Evolutionary conservation across 352 stramenopile species (phyloP), one percentile per base, ranked within the genome.

Genomic region (Globisporangium cystogenes): DNA sequence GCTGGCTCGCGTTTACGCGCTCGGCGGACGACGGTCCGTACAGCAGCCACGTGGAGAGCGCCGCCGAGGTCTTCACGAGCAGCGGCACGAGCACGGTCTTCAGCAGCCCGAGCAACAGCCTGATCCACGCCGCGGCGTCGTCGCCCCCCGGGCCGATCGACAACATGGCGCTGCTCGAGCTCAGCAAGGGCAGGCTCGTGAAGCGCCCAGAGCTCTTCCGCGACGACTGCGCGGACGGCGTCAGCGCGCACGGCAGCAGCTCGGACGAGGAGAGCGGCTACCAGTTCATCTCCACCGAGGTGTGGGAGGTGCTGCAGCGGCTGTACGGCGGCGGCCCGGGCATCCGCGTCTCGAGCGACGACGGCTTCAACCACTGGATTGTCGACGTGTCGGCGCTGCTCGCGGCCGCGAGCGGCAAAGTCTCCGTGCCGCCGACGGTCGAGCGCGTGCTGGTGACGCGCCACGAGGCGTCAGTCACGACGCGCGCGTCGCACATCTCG

Each of bases 281-380:
- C 48, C 79, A 90, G 54, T 55, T 87, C 23, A 64, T 91, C 29
- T 71, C 80, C 12, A 48, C 68, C 2, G 81, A 91, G 42, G 71
- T 91, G 0, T 91, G 73, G 72, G 77, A 90, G 20, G 81, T 88
- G 46, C 72, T 89, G 31, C 66, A 77, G 35, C 70, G 79, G 20
- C 62, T 87, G 2, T 91, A 91, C 51, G 76, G 81, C 36, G 81
- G 81, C 20, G 72, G 72, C 8, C 81, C 81, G 20, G 57, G 61
- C 11, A 68, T 85, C 48, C 68, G 73, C 51, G 72, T 81, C 7
- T 60, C 61, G 55, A 46, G 64, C 48, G 42, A 47, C 55, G 35
- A 62, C 51, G 10, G 57, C 16, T 57, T 49, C 37, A 24, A 33
- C 15, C 33, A 65, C 21, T 83, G 72, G 60, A 70, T 82, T 43